Conservation (phyloP, 768 basidiomycete genomes). For the Kwoniella botswanensis region DNA sequence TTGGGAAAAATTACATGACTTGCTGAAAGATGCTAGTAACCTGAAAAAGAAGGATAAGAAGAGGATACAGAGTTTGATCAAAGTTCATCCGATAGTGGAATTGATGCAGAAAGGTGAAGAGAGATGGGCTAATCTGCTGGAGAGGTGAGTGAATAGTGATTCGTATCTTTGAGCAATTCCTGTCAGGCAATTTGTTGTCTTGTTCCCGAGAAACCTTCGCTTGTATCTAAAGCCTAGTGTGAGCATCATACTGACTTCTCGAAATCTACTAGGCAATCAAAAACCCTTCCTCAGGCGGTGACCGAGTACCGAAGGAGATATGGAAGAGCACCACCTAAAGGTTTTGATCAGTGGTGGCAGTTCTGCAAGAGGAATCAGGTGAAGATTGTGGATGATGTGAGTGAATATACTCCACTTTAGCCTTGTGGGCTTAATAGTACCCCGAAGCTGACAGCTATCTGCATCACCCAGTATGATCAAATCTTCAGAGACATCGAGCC, state of each 20-base stretch:
- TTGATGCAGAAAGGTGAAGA: constrained; percentile 47
- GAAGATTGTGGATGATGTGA: constrained; percentile 78
- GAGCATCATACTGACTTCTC: no score
- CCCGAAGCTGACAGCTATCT: background rate
- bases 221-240: no score
- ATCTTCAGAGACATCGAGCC: constrained; percentile 71
- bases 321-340: constrained; percentile 76
- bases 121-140: constrained; percentile 47
- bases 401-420: constrained; percentile 59
- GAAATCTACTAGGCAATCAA: constrained; percentile 67
- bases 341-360: constrained; percentile 88
- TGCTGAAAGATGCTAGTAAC: constrained; percentile 23
- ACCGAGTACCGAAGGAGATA: constrained; percentile 80
- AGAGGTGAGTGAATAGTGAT: constrained; percentile 28
- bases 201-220: background rate
- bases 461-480: constrained; percentile 49
- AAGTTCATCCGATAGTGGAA: constrained; percentile 50
- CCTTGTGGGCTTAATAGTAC: background rate
- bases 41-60: constrained; percentile 35
- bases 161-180: no score
- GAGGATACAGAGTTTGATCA: constrained; percentile 31
- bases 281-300: constrained; percentile 76
- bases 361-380: constrained; percentile 75
- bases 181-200: no score
- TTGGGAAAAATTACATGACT: constrained; percentile 44